Evolutionary conservation across 2,329 filamentous ascomycete species (phyloP).

Genomic region (Biscogniauxia sp.): DNA sequence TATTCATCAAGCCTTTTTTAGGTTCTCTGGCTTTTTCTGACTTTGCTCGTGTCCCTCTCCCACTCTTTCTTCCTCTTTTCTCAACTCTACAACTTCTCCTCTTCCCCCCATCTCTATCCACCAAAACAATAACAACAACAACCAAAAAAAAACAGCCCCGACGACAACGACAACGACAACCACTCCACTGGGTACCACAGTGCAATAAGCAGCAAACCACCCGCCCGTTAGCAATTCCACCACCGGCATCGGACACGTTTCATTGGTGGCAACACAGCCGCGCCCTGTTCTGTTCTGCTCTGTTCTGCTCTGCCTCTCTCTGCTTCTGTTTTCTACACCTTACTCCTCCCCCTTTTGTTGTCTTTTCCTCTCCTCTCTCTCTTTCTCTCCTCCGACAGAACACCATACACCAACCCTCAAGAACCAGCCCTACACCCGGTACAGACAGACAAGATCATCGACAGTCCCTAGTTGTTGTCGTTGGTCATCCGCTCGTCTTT

Average conservation of each 20-base stretch:
- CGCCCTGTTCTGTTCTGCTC: not conserved
- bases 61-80: conserved; percentile 8
- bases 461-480: conserved; percentile 14
- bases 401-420: not conserved
- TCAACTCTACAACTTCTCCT: conserved; percentile 6
- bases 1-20: conserved; percentile 15
- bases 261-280: not conserved
- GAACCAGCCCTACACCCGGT: not conserved
- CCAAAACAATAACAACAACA: not conserved
- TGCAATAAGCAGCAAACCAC: not conserved
- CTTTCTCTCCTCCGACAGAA: not conserved
- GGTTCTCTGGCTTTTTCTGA: conserved; percentile 8
- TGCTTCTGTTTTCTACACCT: not conserved
- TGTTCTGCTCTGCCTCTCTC: no score
- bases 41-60: conserved; percentile 6
- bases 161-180: not conserved
- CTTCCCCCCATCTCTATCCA: conserved; percentile 10
- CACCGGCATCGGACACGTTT: not conserved
- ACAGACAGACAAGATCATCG: conserved; percentile 8
- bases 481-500: conserved; percentile 12
- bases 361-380: no score
- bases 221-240: not conserved
- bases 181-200: not conserved
- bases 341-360: no score
- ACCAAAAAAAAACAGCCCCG: not conserved